Percentiles rank a stretch among this genome's conserved stretches.
Evolutionary conservation across 495 filamentous ascomycete genomes (phyloP).

Genomic region (Penicillium odoratum): DNA sequence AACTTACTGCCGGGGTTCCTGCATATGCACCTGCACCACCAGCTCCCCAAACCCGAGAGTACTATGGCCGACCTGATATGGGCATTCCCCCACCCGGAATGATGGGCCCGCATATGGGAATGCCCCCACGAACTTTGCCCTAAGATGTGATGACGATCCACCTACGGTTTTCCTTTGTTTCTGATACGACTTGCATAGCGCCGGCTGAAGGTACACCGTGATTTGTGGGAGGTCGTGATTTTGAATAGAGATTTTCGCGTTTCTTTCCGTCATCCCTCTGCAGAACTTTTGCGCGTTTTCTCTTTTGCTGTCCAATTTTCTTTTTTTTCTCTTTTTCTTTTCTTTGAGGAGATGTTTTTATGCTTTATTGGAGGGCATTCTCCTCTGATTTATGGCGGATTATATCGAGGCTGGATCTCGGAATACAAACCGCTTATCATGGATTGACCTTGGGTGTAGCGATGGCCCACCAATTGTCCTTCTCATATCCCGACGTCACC

Average conservation of each 20-base stretch:
- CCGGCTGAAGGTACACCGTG: slow-evolving; percentile 44
- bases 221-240: slow-evolving; percentile 30
- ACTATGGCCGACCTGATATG: slow-evolving; percentile 41
- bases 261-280: slow-evolving; percentile 5
- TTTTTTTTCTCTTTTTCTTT: neutral
- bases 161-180: slow-evolving; percentile 24
- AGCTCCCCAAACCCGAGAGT: slow-evolving; percentile 38
- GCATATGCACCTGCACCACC: slow-evolving; percentile 46
- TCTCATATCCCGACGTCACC: slow-evolving; percentile 85
- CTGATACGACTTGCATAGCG: slow-evolving; percentile 51
- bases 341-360: neutral
- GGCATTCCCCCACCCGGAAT: slow-evolving; percentile 32
- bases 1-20: slow-evolving; percentile 48
- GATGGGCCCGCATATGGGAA: slow-evolving; percentile 34
- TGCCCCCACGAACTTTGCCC: slow-evolving; percentile 44
- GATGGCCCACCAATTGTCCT: slow-evolving; percentile 97
- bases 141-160: slow-evolving; percentile 32
- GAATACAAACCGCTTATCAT: slow-evolving; percentile 15
- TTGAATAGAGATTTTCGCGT: slow-evolving; percentile 35
- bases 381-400: neutral
- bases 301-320: slow-evolving; percentile 5
- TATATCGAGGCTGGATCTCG: slow-evolving; percentile 40
- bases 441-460: slow-evolving; percentile 35
- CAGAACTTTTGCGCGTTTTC: slow-evolving; percentile 12
- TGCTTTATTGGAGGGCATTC: neutral